phyloP scores from a whole-genome alignment of 78 protist genomes.

The Dictyostelium capitatum region DNA sequence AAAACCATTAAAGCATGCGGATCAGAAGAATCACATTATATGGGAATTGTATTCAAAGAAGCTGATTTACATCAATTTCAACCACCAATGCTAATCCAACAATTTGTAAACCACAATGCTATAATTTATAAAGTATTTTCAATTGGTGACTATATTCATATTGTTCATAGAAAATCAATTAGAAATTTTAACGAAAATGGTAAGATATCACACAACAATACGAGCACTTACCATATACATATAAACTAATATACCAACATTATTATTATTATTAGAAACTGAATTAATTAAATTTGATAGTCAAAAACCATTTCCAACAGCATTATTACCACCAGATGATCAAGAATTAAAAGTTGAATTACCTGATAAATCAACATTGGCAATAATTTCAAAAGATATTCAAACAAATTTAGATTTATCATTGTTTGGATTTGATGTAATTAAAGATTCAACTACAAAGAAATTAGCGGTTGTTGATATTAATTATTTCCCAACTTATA shows the following conservation, averaged over 20 bases:
- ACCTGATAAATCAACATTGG: slow-evolving; percentile 47
- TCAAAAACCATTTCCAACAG: slow-evolving; percentile 79
- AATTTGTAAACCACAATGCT: slow-evolving; percentile 70
- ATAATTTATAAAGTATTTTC: slow-evolving; percentile 80
- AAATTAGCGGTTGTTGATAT: slow-evolving; percentile 66
- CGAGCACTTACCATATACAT: background rate
- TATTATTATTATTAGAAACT: slow-evolving; percentile 27
- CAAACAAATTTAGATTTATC: slow-evolving; percentile 46
- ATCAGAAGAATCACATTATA: slow-evolving; percentile 65
- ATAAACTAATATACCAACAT: background rate
- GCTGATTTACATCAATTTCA: slow-evolving; percentile 12
- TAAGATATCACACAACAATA: background rate
- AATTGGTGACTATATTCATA: slow-evolving; percentile 59
- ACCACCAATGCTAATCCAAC: slow-evolving; percentile 68
- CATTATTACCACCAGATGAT: slow-evolving; percentile 25
- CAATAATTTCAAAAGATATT: slow-evolving; percentile 33
- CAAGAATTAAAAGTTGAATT: slow-evolving; percentile 13
- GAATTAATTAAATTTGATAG: slow-evolving; percentile 71
- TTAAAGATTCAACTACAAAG: slow-evolving; percentile 23
- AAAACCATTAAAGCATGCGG: slow-evolving; percentile 82
- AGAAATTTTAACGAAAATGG: slow-evolving; percentile 48
- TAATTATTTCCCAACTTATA: slow-evolving; percentile 79
- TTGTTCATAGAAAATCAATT: slow-evolving; percentile 73
- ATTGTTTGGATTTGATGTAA: slow-evolving; percentile 80
- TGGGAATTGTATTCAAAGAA: slow-evolving; percentile 70